Evolutionary conservation across 164 flowering plant species (phyloP), one percentile per base, ranked within the genome.

Genomic region (Dillenia suffruticosa): DNA sequence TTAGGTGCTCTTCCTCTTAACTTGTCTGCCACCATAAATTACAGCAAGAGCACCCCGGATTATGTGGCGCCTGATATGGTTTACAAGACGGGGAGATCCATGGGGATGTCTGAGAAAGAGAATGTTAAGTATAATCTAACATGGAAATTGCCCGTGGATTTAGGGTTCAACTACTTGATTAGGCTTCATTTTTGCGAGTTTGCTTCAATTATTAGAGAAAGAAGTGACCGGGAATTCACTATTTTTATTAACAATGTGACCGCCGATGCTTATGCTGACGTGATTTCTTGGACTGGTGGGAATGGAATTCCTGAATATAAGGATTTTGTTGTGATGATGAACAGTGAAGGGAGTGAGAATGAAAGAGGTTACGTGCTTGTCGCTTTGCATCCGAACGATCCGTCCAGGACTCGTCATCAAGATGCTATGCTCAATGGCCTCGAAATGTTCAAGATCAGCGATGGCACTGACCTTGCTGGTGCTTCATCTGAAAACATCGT

Each of bases 151-250:
- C 67, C 59, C 1, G 67, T 67, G 0, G 70, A 71, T 49, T 17
- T 61, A 1, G 70, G 70, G 49, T 66, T 66, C 56, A 3, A 10
- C 2, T 71, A 66, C 51, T 56, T 67, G 11, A 17, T 71, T 16
- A 57, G 74, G 51, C 65, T 71, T 9, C 67, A 71, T 56, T 72
- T 72, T 40, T 72, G 71, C 48, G 68, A 67, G 26, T 10, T 59
- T 9, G 15, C 2, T 1, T 55, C n/a, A 9, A 49, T 54, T 12
- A 14, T 61, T 9, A 57, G 54, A 1, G 8, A 49, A 6, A 9
- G 1, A 24, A 47, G 9, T n/a, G 51, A 70, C 4, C 9, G 64
- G 15, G 40, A 26, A 2, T 71, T 71, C 26, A 2, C 3, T 9
- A 52, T 63, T 12, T 9, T 24, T 14, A 46, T 59, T 11, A 14